Base-by-base conservation (phyloP, 2,329 filamentous ascomycete genomes). In the Sporothrix brunneoviolacea region DNA sequence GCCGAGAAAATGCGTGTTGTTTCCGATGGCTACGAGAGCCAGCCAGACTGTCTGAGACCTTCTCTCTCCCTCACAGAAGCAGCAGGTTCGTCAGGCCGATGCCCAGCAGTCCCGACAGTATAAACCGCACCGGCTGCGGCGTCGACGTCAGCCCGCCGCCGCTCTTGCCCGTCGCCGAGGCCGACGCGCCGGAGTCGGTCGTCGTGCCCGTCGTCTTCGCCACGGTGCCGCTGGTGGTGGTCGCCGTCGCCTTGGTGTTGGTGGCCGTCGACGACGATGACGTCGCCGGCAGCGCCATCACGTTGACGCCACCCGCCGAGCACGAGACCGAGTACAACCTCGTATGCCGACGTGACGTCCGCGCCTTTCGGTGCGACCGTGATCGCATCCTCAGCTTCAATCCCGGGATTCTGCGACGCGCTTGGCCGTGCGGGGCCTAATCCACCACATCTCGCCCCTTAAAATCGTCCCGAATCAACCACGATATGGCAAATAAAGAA, bases 321-420 rank as follows among this genome's bases (percentile, higher is more conserved):
- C 52, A 54, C 12, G 48, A 52, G 15, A 44, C 24, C n/a, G 48
- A 46, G 45, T 48, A 54, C n/a, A 24, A n/a, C 49, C 6, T 16
- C 21, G 48, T 41, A 52, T n/a, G 52, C 52, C 4, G 38, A 33
- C n/a, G 45, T 8, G 6, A 54, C 33, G 45, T 51, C 45, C 16
- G 21, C 39, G 33, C 48, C 48, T 15, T 39, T 33, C 48, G 48
- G 52, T 7, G 39, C 36, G 24, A 28, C 24, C 24, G 24, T n/a
- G n/a, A n/a, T n/a, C n/a, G n/a, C n/a, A n/a, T n/a, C n/a, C n/a
- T n/a, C n/a, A n/a, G n/a, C n/a, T n/a, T n/a, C n/a, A n/a, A n/a
- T n/a, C n/a, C n/a, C n/a, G n/a, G n/a, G n/a, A n/a, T n/a, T n/a
- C n/a, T n/a, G n/a, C n/a, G n/a, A n/a, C n/a, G n/a, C n/a, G n/a